Conservation (phyloP, 2,329 filamentous ascomycete species). For the Dryadomyces quercivorus region DNA sequence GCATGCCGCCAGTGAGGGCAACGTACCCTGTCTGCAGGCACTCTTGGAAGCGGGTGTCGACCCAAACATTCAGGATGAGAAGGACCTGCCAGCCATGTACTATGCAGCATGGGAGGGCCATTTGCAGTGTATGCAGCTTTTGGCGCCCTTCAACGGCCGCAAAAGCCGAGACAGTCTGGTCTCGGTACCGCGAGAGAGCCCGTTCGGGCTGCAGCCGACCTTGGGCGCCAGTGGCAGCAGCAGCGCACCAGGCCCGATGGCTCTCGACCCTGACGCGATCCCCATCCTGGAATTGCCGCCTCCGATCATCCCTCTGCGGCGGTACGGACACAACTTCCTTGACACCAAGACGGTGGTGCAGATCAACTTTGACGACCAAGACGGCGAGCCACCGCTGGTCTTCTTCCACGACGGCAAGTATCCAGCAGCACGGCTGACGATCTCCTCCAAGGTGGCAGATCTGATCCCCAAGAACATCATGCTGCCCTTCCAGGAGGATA, state of each 20-base stretch:
- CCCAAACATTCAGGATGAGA: conserved; percentile 76
- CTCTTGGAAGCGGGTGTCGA: conserved; percentile 71
- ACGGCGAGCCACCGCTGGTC: conserved; percentile 63
- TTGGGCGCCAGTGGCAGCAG: conserved; percentile 34
- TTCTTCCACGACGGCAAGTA: conserved; percentile 98
- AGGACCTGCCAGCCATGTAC: conserved; percentile 87
- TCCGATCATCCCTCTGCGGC: conserved; percentile 84
- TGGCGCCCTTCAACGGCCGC: conserved; percentile 46
- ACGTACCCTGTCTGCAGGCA: conserved; percentile 74
- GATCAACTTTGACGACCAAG: conserved; percentile 74
- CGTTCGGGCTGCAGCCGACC: conserved; percentile 26
- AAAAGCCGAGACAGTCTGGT: conserved; percentile 5
- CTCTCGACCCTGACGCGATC: conserved; percentile 74
- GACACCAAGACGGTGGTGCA: conserved; percentile 96
- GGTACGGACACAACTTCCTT: conserved; percentile 96
- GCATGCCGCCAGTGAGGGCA: conserved; percentile 91
- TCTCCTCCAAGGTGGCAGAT: conserved; percentile 92
- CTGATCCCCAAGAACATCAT: conserved; percentile 94
- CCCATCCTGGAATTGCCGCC: conserved; percentile 85
- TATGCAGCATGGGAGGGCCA: conserved; percentile 98
- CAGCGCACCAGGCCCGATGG: conserved; percentile 45
- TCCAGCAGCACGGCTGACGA: conserved; percentile 84
- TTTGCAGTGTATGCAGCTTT: conserved; percentile 81
- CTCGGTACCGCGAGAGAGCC: conserved; percentile 22
- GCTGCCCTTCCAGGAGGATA: conserved; percentile 91